Evolutionary conservation across 2,329 filamentous ascomycete species (phyloP).

Genomic region (Aureobasidium sp.): DNA sequence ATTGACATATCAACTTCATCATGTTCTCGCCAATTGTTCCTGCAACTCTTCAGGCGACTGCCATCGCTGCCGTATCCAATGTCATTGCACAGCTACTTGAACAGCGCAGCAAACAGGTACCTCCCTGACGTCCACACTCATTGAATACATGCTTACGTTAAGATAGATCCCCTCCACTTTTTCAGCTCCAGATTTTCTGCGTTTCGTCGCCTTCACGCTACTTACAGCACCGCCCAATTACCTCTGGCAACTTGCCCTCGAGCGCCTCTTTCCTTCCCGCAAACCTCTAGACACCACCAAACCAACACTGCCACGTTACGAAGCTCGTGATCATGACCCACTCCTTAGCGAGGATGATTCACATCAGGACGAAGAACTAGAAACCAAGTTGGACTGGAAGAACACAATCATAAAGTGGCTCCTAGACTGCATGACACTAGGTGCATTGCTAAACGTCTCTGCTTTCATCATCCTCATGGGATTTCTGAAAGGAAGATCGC

Average conservation of each 20-base stretch:
- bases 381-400: slow-evolving; percentile 8
- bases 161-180: slow-evolving; percentile 48
- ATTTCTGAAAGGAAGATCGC: slow-evolving; percentile 36
- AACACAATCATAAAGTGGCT: slow-evolving; percentile 56
- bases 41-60: slow-evolving; percentile 70
- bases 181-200: slow-evolving; percentile 55
- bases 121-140: not conserved
- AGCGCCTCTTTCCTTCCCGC: slow-evolving; percentile 59
- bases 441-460: slow-evolving; percentile 68
- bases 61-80: slow-evolving; percentile 74
- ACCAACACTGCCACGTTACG: not conserved
- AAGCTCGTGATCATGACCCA: not conserved
- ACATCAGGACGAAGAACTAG: not conserved
- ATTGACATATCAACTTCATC: slow-evolving; percentile 32
- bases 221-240: slow-evolving; percentile 64
- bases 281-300: not conserved
- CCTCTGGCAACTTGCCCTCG: slow-evolving; percentile 64
- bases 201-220: slow-evolving; percentile 61
- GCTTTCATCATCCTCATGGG: slow-evolving; percentile 65
- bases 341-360: not conserved
- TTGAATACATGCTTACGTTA: not conserved
- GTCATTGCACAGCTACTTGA: slow-evolving; percentile 76
- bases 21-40: slow-evolving; percentile 49
- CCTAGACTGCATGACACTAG: slow-evolving; percentile 69
- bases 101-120: slow-evolving; percentile 17